Evolutionary conservation across 495 filamentous ascomycete genomes (phyloP).

Genomic region (Penicillium crystallinum): DNA sequence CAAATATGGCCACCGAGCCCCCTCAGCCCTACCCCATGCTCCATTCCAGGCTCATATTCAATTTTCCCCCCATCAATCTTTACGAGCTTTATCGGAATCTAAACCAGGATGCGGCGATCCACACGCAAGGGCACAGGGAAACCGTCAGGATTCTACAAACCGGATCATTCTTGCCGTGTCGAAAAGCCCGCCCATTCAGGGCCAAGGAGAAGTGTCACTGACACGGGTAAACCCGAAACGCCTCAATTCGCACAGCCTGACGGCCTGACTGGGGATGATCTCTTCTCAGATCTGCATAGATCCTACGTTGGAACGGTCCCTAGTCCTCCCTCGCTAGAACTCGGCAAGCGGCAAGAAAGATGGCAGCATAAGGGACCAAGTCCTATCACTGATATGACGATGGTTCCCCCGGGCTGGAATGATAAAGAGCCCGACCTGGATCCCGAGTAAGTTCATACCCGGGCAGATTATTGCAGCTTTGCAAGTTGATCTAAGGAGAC

Average conservation of each 20-base stretch:
- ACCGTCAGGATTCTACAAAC: background rate
- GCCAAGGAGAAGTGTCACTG: background rate
- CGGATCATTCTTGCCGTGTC: background rate
- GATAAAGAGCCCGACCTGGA: background rate
- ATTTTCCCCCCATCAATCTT: too few relatives aligned
- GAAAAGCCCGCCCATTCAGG: background rate
- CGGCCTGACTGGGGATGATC: background rate
- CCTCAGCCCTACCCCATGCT: too few relatives aligned
- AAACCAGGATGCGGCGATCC: background rate
- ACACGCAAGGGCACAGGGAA: background rate
- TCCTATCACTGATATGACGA: background rate
- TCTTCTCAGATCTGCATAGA: background rate
- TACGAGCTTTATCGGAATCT: too few relatives aligned
- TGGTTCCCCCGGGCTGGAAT: background rate
- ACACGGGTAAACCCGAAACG: background rate
- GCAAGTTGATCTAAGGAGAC: background rate
- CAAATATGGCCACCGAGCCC: too few relatives aligned
- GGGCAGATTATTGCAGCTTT: background rate
- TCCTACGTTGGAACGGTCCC: background rate
- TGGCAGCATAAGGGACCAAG: background rate
- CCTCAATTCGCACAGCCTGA: background rate
- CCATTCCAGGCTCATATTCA: too few relatives aligned
- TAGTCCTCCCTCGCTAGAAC: background rate
- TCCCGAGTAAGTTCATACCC: background rate
- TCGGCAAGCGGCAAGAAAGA: background rate